These are phyloP conservation scores for Colletotrichum melonis DNA, from an alignment of 2,329 filamentous ascomycete species.

Conservation along the genomic window DNA sequence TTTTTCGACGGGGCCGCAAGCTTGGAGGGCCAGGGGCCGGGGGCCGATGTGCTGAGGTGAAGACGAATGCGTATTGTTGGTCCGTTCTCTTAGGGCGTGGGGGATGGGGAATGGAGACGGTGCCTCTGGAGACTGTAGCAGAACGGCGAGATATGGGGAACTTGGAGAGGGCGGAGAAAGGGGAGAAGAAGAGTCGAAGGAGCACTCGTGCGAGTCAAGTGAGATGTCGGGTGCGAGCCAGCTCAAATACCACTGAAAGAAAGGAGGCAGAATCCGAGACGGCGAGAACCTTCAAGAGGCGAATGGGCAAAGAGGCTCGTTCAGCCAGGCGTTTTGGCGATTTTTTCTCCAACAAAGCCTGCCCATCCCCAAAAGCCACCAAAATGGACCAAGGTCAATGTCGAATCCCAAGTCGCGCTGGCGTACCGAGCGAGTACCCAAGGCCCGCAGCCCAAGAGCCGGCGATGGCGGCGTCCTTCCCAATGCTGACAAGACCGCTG, in stretches of 20 bases:
- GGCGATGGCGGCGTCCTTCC: slow-evolving; percentile 32
- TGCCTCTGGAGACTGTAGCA: slow-evolving; percentile 23
- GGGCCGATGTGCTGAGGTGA: slow-evolving; percentile 30
- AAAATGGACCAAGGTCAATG: slow-evolving; percentile 11
- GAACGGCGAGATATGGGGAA: slow-evolving; percentile 28
- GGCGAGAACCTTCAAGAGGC: background rate
- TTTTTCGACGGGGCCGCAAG: slow-evolving; percentile 30
- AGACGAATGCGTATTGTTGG: slow-evolving; percentile 32
- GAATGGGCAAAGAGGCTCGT: background rate
- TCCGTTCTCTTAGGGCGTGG: slow-evolving; percentile 22
- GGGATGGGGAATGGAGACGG: slow-evolving; percentile 22
- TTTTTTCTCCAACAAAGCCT: slow-evolving; percentile 24
- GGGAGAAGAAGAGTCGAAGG: background rate
- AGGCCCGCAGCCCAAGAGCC: slow-evolving; percentile 12
- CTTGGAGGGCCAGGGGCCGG: slow-evolving; percentile 23
- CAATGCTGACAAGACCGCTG: slow-evolving; percentile 35
- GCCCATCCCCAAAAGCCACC: background rate
- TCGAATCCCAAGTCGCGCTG: slow-evolving; percentile 9
- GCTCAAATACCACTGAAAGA: background rate
- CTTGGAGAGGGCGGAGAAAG: slow-evolving; percentile 20
- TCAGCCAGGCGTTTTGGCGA: slow-evolving; percentile 13
- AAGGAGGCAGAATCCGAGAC: background rate
- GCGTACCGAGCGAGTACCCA: slow-evolving; percentile 10
- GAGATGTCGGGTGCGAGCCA: background rate
- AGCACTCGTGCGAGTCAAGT: slow-evolving; percentile 3